Conservation (phyloP, 805 yeast species). For the Wickerhamiella alocasiicola region DNA sequence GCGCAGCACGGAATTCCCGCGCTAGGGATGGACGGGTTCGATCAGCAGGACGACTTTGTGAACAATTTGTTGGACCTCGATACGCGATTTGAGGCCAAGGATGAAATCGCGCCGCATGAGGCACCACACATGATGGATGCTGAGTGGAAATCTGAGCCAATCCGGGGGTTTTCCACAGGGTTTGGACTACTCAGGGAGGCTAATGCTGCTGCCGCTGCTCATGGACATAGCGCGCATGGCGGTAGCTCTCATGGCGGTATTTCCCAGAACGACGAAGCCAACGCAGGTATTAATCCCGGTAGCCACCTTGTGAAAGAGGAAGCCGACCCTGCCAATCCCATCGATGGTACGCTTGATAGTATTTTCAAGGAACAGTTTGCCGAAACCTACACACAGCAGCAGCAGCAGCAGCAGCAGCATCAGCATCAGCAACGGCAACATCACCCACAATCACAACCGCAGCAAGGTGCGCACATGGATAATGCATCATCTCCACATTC, state of each 20-base stretch:
- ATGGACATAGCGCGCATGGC: too few species aligned
- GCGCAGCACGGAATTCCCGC: not conserved
- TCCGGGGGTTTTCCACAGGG: not conserved
- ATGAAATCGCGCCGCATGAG: not conserved
- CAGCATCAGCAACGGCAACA: not conserved
- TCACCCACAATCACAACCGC: not conserved
- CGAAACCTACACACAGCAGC: not conserved
- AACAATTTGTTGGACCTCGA: constrained; percentile 18
- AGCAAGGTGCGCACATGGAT: not conserved
- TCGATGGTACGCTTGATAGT: too few species aligned
- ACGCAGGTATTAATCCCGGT: too few species aligned
- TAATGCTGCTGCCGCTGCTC: too few species aligned
- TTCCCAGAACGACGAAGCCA: not conserved
- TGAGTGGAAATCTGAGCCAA: not conserved
- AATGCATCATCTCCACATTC: not conserved
- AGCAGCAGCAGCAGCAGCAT: not conserved
- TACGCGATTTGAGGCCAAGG: constrained; percentile 6
- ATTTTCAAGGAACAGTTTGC: not conserved
- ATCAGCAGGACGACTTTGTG: constrained; percentile 20
- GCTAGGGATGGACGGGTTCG: constrained; percentile 9
- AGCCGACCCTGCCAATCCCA: not conserved
- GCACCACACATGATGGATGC: constrained; percentile 1
- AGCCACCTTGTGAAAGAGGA: not conserved
- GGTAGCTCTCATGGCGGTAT: not conserved
- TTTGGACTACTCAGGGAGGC: too few species aligned